phyloP scores from a whole-genome alignment of 805 yeast species.

The Debaryomyces castellii region DNA sequence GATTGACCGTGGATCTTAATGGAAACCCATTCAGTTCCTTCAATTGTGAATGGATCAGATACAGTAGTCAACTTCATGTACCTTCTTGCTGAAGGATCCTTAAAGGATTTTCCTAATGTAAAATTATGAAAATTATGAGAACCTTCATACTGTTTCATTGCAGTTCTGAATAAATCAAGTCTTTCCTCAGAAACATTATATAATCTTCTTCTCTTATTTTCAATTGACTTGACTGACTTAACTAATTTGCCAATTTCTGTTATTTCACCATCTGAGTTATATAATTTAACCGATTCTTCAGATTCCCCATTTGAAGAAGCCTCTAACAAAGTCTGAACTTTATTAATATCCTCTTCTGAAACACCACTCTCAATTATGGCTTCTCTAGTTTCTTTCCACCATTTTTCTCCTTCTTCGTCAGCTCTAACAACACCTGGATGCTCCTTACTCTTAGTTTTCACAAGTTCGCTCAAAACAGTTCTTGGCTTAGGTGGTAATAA shows the following conservation, averaged over 20 bases:
- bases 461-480: constrained; percentile 60
- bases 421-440: constrained; percentile 59
- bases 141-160: constrained; percentile 75
- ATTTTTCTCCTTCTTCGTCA: constrained; percentile 68
- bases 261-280: constrained; percentile 36
- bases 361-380: constrained; percentile 22
- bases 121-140: constrained; percentile 91
- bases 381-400: constrained; percentile 59
- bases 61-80: constrained; percentile 78
- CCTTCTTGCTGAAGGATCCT: constrained; percentile 82
- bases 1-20: constrained; percentile 97
- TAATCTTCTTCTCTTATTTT: constrained; percentile 63
- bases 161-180: constrained; percentile 60
- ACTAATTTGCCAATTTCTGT: constrained; percentile 39
- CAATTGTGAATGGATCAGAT: constrained; percentile 85
- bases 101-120: constrained; percentile 77
- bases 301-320: constrained; percentile 9
- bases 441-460: constrained; percentile 50
- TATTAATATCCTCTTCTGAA: constrained; percentile 25
- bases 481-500: constrained; percentile 87
- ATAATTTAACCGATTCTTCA: constrained; percentile 10
- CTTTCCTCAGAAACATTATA: constrained; percentile 67
- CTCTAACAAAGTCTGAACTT: constrained; percentile 33
- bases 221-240: constrained; percentile 58
- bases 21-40: constrained; percentile 94